Conservation (phyloP, 805 yeast genomes). For the Myxozyma vanderwaltii region DNA sequence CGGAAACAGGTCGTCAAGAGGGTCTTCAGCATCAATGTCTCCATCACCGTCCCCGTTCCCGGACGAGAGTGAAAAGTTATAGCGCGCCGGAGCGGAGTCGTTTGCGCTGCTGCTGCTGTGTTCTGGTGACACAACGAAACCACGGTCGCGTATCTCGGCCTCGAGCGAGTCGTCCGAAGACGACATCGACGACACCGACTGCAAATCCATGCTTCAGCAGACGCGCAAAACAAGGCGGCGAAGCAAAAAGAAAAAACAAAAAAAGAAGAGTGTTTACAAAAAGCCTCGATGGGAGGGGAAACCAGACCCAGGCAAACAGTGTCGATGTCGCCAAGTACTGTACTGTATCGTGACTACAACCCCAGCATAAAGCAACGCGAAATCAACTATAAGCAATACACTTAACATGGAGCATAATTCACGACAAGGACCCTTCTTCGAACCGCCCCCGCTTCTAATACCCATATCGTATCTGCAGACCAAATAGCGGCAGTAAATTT, state of each 20-base stretch:
- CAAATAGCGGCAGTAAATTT: too few species aligned
- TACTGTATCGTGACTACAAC: too few species aligned
- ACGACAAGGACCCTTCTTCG: too few species aligned
- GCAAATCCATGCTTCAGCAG: conserved; percentile 3
- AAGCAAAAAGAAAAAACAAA: not conserved
- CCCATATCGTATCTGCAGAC: too few species aligned
- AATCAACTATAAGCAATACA: too few species aligned
- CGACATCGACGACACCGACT: conserved; percentile 12
- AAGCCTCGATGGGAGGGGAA: too few species aligned
- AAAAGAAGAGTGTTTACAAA: too few species aligned
- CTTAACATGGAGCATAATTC: too few species aligned
- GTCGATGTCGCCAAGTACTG: too few species aligned
- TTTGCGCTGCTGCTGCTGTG: not conserved
- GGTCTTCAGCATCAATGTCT: conserved; percentile 18
- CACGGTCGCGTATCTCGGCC: conserved; percentile 13
- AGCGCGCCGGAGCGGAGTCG: not conserved
- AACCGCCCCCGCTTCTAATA: too few species aligned
- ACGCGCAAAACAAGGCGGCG: not conserved
- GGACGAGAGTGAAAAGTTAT: not conserved
- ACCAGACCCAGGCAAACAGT: too few species aligned
- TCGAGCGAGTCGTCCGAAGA: conserved; percentile 14
- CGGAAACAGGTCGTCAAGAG: conserved; percentile 31
- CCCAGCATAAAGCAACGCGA: too few species aligned
- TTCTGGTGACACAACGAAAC: not conserved
- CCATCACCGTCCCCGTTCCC: not conserved